Base-by-base conservation (phyloP, 192 early-diverging fungal genomes). In the Coemansia sp. region DNA sequence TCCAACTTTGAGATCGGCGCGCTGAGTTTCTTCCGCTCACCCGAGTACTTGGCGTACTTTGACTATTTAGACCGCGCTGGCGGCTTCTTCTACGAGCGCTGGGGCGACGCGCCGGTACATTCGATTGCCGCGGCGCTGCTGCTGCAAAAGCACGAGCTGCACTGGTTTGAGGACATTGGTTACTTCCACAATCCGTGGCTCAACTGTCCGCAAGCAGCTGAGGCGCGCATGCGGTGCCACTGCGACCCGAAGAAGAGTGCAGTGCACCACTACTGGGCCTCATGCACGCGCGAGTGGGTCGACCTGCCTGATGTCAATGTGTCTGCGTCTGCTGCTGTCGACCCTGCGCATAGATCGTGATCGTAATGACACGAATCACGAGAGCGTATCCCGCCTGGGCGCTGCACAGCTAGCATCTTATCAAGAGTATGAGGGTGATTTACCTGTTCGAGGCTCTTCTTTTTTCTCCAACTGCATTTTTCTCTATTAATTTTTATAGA, bases 1-100 rank as follows among this genome's bases (percentile, higher is more conserved):
- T 84, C 85, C 45, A 94, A 93, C 62, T 92, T 94, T 66, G 90
- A 94, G 75, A 93, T 94, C 51, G 89, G 78, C 25, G 72, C 84
- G 50, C 58, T 89, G 21, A 66, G 79, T 19, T 70, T 89, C 40
- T 88, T 84, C 78, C 63, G 87, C 47, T 80, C 79, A n/a, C 69
- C 76, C 28, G 83, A 78, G 15, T 93, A 90, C 49, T 54, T 79
- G 12, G 78, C 75, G 25, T 87, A 78, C 28, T 92, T 92, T 45
- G 62, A 82, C n/a, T 78, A 83, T 54, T 64, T 94, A 7, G 90
- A 92, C 74, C 48, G 64, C 20, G 58, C 74, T 5, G 90, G 91
- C 30, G 90, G 91, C 12, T 92, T 93, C 74, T 93, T 85, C 53
- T 93, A 93, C 60, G 88, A 89, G 60, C 62, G 87, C 26, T 86